Evolutionary conservation across 306 rosid genomes (phyloP).

Genomic region (Abrus pulchellus): DNA sequence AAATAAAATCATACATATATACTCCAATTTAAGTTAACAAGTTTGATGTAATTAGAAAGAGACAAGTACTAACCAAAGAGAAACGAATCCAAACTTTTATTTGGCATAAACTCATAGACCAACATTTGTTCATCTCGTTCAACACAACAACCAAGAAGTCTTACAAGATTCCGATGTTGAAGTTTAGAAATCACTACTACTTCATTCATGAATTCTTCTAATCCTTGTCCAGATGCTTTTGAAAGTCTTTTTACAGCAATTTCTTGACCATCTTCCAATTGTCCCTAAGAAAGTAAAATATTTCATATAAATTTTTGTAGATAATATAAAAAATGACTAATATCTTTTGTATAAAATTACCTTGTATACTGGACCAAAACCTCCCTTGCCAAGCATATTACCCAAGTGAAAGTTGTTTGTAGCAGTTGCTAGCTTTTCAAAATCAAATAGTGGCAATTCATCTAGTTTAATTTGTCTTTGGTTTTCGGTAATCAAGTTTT

Average conservation of each 20-base stretch:
- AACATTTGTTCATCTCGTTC: conserved; percentile 58
- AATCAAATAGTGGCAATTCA: conserved; percentile 40
- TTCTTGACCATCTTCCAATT: conserved; percentile 52
- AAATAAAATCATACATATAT: background rate
- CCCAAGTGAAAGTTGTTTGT: conserved; percentile 48
- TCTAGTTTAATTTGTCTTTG: conserved; percentile 42
- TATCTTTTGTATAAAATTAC: conserved; percentile 1
- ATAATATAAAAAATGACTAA: background rate
- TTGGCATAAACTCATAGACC: conserved; percentile 63
- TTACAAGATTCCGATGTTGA: conserved; percentile 65
- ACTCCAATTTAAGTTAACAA: background rate
- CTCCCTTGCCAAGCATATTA: conserved; percentile 50
- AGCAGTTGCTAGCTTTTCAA: conserved; percentile 48
- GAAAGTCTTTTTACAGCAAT: conserved; percentile 62
- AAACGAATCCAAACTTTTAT: conserved; percentile 59
- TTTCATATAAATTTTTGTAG: too few species aligned
- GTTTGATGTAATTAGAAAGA: background rate
- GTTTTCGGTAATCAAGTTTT: background rate
- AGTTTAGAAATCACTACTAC: conserved; percentile 59
- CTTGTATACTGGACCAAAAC: conserved; percentile 54
- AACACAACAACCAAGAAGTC: conserved; percentile 59
- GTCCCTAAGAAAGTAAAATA: conserved; percentile 41
- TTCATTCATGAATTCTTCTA: conserved; percentile 62
- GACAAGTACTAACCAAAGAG: conserved; percentile 52
- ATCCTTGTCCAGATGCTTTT: conserved; percentile 54